Evolutionary conservation across 2,329 filamentous ascomycete species (phyloP).

Genomic region (Fusarium dlaminii): DNA sequence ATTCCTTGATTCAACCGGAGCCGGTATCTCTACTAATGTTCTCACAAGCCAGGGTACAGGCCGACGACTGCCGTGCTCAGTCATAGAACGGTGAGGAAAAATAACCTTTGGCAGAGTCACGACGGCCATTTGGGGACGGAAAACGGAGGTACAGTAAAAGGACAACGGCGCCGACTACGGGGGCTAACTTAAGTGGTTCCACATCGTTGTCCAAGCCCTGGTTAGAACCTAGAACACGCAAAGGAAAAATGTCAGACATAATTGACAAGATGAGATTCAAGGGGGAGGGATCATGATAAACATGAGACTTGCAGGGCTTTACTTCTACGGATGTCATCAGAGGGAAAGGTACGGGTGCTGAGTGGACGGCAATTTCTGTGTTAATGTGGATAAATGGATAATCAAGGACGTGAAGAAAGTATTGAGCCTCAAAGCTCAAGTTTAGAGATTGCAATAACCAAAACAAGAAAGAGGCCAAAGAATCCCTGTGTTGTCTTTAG

Average conservation of each 20-base stretch:
- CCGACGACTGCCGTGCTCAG: conserved; percentile 30
- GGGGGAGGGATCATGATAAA: not conserved
- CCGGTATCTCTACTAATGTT: not conserved
- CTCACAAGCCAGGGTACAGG: conserved; percentile 2
- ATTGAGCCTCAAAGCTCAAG: not conserved
- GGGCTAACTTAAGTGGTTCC: conserved; percentile 25
- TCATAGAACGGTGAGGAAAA: conserved; percentile 10
- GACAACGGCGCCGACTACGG: conserved; percentile 33
- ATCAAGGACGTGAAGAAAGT: not conserved
- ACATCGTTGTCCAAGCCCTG: conserved; percentile 17
- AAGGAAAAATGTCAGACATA: conserved; percentile 24
- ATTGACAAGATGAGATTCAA: conserved; percentile 28
- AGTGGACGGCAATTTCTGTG: conserved; percentile 10
- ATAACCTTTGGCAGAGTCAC: conserved; percentile 1
- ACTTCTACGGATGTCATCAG: not conserved
- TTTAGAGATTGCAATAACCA: conserved; percentile 11
- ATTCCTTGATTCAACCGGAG: not conserved
- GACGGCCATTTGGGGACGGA: conserved; percentile 7
- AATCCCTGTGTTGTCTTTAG: not conserved
- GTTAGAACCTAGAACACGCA: conserved; percentile 12
- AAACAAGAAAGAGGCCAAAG: conserved; percentile 15
- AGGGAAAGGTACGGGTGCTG: conserved; percentile 8
- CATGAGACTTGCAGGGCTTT: not conserved
- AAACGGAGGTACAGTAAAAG: conserved; percentile 28
- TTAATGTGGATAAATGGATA: conserved; percentile 7